Percentiles rank a stretch among this genome's conserved stretches.
Conservation (phyloP, 2,329 filamentous ascomycete species). For the Fusarium vanettenii region DNA sequence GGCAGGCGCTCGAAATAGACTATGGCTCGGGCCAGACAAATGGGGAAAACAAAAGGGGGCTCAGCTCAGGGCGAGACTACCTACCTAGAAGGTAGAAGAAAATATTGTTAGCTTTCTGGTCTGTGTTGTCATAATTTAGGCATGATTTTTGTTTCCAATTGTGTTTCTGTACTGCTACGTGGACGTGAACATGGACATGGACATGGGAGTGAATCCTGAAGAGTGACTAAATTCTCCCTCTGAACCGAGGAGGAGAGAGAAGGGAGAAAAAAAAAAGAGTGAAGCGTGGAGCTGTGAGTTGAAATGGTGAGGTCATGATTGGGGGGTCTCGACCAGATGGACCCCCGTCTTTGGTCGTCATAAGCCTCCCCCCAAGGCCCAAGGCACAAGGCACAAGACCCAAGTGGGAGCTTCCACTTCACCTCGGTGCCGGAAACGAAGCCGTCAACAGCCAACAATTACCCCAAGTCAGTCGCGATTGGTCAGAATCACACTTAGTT, state of each 20-base stretch:
- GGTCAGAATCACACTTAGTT: slow-evolving; percentile 1
- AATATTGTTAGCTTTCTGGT: not conserved
- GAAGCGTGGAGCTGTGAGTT: slow-evolving; percentile 1
- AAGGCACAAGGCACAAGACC: not conserved
- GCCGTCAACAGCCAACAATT: slow-evolving; percentile 8
- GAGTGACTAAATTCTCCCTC: not conserved
- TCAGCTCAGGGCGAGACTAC: not conserved
- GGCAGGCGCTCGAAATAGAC: slow-evolving; percentile 40
- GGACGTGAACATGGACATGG: slow-evolving; percentile 3
- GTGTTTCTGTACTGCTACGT: slow-evolving; percentile 5
- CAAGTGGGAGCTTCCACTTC: not conserved
- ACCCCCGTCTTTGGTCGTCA: not conserved
- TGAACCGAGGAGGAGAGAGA: not conserved
- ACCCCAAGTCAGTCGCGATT: slow-evolving; percentile 14
- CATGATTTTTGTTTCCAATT: slow-evolving; percentile 11
- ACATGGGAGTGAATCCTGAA: slow-evolving; percentile 25
- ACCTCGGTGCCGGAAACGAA: not conserved
- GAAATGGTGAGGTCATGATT: slow-evolving; percentile 16
- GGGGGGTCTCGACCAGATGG: not conserved
- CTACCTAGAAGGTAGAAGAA: not conserved
- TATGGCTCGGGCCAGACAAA: slow-evolving; percentile 38
- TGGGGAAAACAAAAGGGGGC: slow-evolving; percentile 20
- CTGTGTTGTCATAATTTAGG: slow-evolving; percentile 12
- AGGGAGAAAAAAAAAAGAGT: not conserved
- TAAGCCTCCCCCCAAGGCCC: not conserved